A percentile compares a stretch with the other conserved stretches of the same genome.
phyloP scores from a whole-genome alignment of 148 eudicot species.

The Suaeda aralocaspica region DNA sequence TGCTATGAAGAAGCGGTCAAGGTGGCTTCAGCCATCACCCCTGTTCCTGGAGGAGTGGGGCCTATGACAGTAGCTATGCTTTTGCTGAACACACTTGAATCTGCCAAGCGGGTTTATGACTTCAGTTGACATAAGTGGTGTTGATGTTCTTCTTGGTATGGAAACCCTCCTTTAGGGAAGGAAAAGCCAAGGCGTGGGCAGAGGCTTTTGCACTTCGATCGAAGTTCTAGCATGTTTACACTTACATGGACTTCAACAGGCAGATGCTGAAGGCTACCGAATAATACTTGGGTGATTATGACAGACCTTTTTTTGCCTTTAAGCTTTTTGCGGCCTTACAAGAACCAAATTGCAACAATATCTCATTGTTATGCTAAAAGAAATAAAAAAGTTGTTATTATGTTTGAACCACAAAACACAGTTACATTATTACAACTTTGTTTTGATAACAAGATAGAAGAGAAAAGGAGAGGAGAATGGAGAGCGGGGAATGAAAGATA shows the following conservation, averaged over 20 bases:
- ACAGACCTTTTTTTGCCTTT: background rate
- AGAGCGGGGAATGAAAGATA: too few relatives aligned
- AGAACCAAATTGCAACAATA: background rate
- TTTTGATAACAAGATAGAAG: too few relatives aligned
- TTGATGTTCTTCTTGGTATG: too few relatives aligned
- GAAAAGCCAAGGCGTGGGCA: background rate
- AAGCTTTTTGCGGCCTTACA: background rate
- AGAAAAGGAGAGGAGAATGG: too few relatives aligned
- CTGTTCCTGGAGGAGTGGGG: conserved; percentile 87
- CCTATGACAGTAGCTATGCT: conserved; percentile 90
- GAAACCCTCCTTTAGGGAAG: background rate
- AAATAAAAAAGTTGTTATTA: too few relatives aligned
- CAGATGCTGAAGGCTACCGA: background rate
- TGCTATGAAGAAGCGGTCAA: conserved; percentile 65
- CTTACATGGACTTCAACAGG: background rate
- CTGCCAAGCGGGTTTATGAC: conserved; percentile 51
- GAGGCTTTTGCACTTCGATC: background rate
- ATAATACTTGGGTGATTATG: background rate
- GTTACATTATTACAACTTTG: too few relatives aligned
- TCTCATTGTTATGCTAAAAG: background rate
- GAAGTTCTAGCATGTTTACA: too few relatives aligned
- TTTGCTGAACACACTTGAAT: conserved; percentile 56
- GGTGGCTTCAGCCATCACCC: conserved; percentile 68
- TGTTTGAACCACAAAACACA: too few relatives aligned
- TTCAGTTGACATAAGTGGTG: conserved; percentile 20